Evolutionary conservation across 257 asterid species (phyloP).

Genomic region (Scutellaria baicalensis): DNA sequence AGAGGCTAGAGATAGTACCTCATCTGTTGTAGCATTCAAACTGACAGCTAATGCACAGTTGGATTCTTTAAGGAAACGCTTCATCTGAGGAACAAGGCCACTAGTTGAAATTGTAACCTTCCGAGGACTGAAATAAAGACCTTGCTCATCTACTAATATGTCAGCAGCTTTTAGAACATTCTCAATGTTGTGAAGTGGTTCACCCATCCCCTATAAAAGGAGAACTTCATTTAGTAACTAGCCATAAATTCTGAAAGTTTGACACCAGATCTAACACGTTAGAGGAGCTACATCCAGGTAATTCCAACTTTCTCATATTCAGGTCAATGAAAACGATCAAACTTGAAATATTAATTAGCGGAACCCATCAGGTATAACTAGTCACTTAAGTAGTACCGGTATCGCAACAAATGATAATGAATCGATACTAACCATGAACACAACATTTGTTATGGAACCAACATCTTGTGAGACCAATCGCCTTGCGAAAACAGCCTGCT

Average conservation of each 20-base stretch:
- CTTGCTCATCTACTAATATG: conserved; percentile 88
- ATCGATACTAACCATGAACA: conserved; percentile 66
- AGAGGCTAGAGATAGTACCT: conserved; percentile 42
- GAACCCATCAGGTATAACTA: neutral
- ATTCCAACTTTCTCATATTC: neutral
- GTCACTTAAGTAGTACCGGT: neutral
- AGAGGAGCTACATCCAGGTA: neutral
- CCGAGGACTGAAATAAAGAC: conserved; percentile 96
- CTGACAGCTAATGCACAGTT: conserved; percentile 93
- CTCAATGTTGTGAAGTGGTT: conserved; percentile 89
- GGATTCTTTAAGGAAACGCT: conserved; percentile 78
- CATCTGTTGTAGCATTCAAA: conserved; percentile 93
- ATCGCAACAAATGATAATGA: neutral
- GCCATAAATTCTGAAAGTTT: neutral
- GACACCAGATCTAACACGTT: neutral
- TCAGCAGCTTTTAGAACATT: conserved; percentile 87
- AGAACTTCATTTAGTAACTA: neutral
- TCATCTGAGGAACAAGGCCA: conserved; percentile 90
- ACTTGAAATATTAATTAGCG: neutral
- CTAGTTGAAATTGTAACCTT: conserved; percentile 94
- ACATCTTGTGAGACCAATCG: conserved; percentile 69
- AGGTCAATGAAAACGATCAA: neutral
- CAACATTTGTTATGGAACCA: conserved; percentile 78
- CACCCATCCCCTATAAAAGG: conserved; percentile 87
- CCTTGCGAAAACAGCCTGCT: conserved; percentile 91